Percentiles rank a stretch among this genome's conserved stretches.
Evolutionary conservation across 1,284 basidiomycete species (phyloP).

Genomic region (Cutaneotrichosporon sp.): DNA sequence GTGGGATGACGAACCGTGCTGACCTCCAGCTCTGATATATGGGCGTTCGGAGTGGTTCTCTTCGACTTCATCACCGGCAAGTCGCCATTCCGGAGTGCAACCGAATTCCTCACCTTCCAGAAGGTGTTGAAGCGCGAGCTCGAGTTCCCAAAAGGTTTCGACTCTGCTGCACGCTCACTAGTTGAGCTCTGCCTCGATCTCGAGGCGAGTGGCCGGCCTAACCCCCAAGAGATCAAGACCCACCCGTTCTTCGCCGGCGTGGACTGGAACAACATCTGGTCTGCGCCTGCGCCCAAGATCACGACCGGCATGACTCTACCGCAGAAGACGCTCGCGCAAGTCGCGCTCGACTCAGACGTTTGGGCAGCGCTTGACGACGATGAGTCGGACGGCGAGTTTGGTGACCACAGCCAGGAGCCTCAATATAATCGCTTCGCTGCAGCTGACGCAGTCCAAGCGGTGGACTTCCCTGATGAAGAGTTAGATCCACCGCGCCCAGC

Average conservation of each 20-base stretch:
- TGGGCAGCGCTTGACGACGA: conserved; percentile 51
- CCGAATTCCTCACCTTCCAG: conserved; percentile 62
- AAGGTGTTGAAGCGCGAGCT: conserved; percentile 58
- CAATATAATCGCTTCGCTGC: conserved; percentile 38
- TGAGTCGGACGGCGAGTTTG: conserved; percentile 38
- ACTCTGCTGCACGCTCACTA: conserved; percentile 54
- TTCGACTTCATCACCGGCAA: conserved; percentile 59
- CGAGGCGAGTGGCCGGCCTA: conserved; percentile 65
- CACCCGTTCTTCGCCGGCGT: conserved; percentile 74
- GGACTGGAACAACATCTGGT: conserved; percentile 75
- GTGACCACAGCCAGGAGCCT: conserved; percentile 21
- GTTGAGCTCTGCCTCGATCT: conserved; percentile 56
- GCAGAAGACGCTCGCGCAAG: conserved; percentile 25
- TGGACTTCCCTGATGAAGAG: conserved; percentile 28
- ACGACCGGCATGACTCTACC: conserved; percentile 51
- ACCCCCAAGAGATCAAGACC: conserved; percentile 62
- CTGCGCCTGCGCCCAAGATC: conserved; percentile 51
- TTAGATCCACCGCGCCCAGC: conserved; percentile 41
- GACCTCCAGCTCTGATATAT: conserved; percentile 53
- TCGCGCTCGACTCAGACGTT: conserved; percentile 35
- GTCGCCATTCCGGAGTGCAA: conserved; percentile 59
- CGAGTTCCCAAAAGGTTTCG: conserved; percentile 55
- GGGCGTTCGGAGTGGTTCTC: conserved; percentile 60
- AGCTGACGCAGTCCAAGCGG: conserved; percentile 35
- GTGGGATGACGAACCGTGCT: neutral